Conservation (phyloP, 371 early-diverging fungal species). For the Chytridium lagenaria region DNA sequence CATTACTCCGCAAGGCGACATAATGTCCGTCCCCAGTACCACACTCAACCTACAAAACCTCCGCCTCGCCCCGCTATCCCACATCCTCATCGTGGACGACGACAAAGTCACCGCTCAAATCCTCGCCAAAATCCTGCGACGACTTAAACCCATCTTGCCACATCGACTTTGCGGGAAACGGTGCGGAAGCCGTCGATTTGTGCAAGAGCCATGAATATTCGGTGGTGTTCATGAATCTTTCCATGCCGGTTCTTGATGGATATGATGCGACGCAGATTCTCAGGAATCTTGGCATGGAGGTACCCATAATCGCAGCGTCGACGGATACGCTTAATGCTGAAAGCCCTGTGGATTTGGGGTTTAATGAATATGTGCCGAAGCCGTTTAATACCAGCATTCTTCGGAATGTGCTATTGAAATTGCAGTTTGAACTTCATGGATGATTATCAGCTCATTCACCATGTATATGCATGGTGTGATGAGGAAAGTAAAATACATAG, state of each 20-base stretch:
- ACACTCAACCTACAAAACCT: not conserved
- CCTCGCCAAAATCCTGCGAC: not conserved
- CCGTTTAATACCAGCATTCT: too few species aligned
- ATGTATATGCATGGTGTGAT: too few species aligned
- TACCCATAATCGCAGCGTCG: not conserved
- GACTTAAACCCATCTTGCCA: not conserved
- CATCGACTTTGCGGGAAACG: not conserved
- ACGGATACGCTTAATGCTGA: not conserved
- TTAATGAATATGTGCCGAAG: not conserved
- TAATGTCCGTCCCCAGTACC: too few species aligned
- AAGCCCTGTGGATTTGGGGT: not conserved
- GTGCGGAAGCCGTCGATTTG: not conserved
- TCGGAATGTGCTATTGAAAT: too few species aligned
- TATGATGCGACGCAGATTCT: not conserved
- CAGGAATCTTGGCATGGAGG: not conserved
- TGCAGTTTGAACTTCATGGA: too few species aligned
- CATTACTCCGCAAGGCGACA: too few species aligned
- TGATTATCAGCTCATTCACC: too few species aligned
- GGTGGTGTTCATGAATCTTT: slow-evolving; percentile 3
- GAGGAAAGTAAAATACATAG: too few species aligned
- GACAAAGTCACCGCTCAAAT: not conserved
- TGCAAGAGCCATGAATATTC: not conserved
- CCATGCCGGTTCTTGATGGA: slow-evolving; percentile 10
- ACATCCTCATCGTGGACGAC: not conserved
- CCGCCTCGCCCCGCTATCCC: not conserved